Percentiles rank a stretch among this genome's conserved stretches.
Evolutionary conservation across 1,139 yeast species (phyloP).

Genomic region (Suhomyces atakaporum): DNA sequence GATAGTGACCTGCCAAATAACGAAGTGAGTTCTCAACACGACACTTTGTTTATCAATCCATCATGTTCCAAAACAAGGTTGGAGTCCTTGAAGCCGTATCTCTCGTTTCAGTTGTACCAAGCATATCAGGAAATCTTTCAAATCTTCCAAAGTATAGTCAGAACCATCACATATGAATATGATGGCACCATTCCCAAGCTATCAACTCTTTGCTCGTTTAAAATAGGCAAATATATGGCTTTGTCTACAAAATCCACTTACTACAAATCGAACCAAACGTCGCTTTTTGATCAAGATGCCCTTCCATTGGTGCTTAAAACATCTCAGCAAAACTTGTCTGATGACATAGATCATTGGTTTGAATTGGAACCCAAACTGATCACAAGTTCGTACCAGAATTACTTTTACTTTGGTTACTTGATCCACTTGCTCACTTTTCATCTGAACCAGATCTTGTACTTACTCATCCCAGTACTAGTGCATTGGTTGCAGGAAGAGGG

Average conservation of each 20-base stretch:
- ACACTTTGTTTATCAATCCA: slow-evolving; percentile 24
- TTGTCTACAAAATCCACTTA: slow-evolving; percentile 38
- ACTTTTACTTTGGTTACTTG: slow-evolving; percentile 37
- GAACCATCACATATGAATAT: slow-evolving; percentile 14
- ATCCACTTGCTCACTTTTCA: slow-evolving; percentile 36
- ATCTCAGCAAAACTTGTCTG: slow-evolving; percentile 26
- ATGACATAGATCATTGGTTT: slow-evolving; percentile 45
- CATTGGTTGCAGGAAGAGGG: slow-evolving; percentile 40
- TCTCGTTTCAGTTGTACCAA: slow-evolving; percentile 30
- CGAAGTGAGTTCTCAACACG: too few relatives aligned
- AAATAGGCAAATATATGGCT: slow-evolving; percentile 38
- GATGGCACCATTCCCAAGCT: slow-evolving; percentile 19
- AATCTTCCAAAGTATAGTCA: slow-evolving; percentile 29
- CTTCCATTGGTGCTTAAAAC: slow-evolving; percentile 26
- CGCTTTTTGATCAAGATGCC: slow-evolving; percentile 35
- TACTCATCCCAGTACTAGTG: slow-evolving; percentile 36
- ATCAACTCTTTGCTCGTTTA: slow-evolving; percentile 31
- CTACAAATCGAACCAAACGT: slow-evolving; percentile 33
- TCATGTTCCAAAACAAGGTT: slow-evolving; percentile 28
- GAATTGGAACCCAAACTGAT: slow-evolving; percentile 32
- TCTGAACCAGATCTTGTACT: slow-evolving; percentile 32
- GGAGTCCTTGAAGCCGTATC: slow-evolving; percentile 25
- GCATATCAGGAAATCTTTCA: slow-evolving; percentile 33
- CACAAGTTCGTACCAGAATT: slow-evolving; percentile 22
- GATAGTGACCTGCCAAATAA: too few relatives aligned